A percentile compares a stretch with the other conserved stretches of the same genome.
phyloP scores from a whole-genome alignment of 176 grass and related monocot genomes.

The Areca catechu region DNA sequence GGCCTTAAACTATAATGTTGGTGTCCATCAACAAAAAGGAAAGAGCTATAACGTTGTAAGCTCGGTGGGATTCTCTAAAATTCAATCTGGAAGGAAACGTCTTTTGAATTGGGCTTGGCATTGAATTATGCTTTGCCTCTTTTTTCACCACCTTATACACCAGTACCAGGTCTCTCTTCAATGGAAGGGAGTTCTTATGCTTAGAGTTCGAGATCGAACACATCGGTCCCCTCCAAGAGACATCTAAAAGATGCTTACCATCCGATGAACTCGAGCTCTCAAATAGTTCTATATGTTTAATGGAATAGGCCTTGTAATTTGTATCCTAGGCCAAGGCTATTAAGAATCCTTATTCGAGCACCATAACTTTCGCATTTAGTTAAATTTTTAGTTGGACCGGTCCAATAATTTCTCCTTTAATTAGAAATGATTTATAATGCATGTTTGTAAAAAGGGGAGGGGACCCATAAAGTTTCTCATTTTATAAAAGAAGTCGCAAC shows the following conservation, averaged over 20 bases:
- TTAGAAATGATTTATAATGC: no score
- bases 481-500: conserved; percentile 37
- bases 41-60: conserved; percentile 3
- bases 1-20: conserved; percentile 24
- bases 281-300: conserved; percentile 6
- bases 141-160: no score
- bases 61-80: conserved; percentile 22
- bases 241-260: conserved; percentile 26
- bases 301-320: conserved; percentile 42
- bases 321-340: conserved; percentile 1
- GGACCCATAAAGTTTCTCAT: conserved; percentile 35
- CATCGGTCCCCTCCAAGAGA: conserved; percentile 1
- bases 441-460: conserved; percentile 5
- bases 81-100: conserved; percentile 23
- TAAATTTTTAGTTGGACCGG: no score
- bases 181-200: no score
- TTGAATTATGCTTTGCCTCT: no score
- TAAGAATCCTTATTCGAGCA: not conserved
- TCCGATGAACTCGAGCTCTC: conserved; percentile 32
- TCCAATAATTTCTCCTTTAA: no score
- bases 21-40: no score
- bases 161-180: no score
- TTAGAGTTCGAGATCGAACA: not conserved
- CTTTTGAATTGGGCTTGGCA: conserved; percentile 8
- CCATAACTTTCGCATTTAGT: conserved; percentile 27